phyloP scores from a whole-genome alignment of 352 stramenopile genomes.

The Globisporangium viniferum region DNA sequence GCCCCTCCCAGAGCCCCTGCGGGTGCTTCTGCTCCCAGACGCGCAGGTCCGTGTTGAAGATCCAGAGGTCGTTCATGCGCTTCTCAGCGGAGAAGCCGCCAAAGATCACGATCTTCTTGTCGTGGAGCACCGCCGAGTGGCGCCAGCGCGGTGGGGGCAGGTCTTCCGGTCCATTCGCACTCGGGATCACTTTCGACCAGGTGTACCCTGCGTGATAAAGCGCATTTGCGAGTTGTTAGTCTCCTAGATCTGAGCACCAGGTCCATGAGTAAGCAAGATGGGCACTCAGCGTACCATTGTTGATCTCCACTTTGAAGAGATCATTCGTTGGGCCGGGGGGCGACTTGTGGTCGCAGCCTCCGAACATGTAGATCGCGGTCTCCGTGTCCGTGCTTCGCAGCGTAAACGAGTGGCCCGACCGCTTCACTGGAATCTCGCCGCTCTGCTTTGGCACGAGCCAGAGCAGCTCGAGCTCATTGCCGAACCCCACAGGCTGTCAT shows the following conservation, averaged over 20 bases:
- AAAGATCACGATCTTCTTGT: constrained; percentile 92
- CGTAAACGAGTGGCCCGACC: constrained; percentile 95
- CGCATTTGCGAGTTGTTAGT: not conserved
- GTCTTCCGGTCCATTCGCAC: constrained; percentile 42
- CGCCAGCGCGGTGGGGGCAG: constrained; percentile 74
- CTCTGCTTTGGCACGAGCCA: constrained; percentile 90
- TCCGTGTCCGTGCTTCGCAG: constrained; percentile 71
- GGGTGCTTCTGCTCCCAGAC: constrained; percentile 92
- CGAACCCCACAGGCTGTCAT: constrained; percentile 66
- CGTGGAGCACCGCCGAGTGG: constrained; percentile 77
- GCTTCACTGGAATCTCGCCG: constrained; percentile 92
- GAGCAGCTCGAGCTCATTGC: constrained; percentile 82
- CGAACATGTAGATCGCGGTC: constrained; percentile 79
- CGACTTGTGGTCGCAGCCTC: constrained; percentile 89
- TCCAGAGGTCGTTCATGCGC: constrained; percentile 96
- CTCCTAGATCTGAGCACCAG: not conserved
- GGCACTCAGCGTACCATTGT: constrained; percentile 33
- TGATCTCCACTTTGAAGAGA: constrained; percentile 93
- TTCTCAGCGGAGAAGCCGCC: constrained; percentile 92
- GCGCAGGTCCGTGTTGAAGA: constrained; percentile 93
- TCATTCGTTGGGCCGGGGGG: constrained; percentile 93
- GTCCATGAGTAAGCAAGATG: not conserved
- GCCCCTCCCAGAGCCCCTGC: constrained; percentile 85
- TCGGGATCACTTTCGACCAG: constrained; percentile 62
- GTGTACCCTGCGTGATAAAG: constrained; percentile 37